Evolutionary conservation across 495 filamentous ascomycete species (phyloP).

Genomic region (Saxophila tyrrhenica): DNA sequence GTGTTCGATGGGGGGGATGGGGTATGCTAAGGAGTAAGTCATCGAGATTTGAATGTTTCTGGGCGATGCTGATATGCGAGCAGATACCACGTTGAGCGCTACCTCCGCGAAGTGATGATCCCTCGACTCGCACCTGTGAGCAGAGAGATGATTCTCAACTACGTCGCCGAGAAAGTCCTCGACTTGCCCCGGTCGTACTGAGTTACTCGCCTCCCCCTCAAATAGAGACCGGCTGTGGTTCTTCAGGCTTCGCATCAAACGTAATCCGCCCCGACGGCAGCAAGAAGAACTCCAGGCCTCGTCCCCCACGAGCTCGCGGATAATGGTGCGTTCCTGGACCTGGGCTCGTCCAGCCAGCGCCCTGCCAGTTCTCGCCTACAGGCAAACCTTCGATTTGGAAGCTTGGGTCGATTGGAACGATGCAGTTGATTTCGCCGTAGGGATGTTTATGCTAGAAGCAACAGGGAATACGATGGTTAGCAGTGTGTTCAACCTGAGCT

Average conservation of each 20-base stretch:
- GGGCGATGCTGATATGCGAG: too few species aligned
- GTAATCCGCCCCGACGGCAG: slow-evolving; percentile 34
- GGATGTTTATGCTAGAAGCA: slow-evolving; percentile 39
- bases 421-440: slow-evolving; percentile 40
- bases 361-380: slow-evolving; percentile 31
- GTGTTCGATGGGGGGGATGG: slow-evolving; percentile 24
- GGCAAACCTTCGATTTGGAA: slow-evolving; percentile 35
- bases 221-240: slow-evolving; percentile 25
- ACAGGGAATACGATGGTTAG: too few species aligned
- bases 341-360: slow-evolving; percentile 36
- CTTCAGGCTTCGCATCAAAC: slow-evolving; percentile 30
- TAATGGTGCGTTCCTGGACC: slow-evolving; percentile 37
- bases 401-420: slow-evolving; percentile 33
- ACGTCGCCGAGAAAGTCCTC: slow-evolving; percentile 22
- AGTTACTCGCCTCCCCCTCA: background rate
- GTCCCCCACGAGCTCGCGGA: slow-evolving; percentile 32
- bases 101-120: slow-evolving; percentile 23
- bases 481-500: too few species aligned
- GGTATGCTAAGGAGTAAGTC: slow-evolving; percentile 23
- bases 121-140: slow-evolving; percentile 25
- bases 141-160: slow-evolving; percentile 25
- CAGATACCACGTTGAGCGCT: slow-evolving; percentile 25
- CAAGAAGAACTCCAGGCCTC: slow-evolving; percentile 35
- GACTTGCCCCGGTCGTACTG: slow-evolving; percentile 22
- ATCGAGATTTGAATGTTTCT: too few species aligned